Conservation (phyloP, 2,329 filamentous ascomycete genomes). For the Fusarium pseudocircinatum region DNA sequence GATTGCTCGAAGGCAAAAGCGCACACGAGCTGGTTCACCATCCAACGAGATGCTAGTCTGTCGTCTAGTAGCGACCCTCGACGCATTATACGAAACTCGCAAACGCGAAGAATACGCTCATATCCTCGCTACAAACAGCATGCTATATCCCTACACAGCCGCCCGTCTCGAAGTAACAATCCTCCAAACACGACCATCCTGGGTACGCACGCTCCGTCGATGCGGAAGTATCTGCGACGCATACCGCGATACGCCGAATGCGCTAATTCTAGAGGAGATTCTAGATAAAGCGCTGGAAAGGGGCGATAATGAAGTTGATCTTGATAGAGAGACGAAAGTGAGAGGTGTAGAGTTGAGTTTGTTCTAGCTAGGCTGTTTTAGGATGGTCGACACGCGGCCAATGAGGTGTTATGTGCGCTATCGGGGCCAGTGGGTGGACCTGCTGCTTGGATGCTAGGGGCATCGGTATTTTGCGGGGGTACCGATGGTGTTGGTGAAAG, state of each 20-base stretch:
- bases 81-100: conserved; percentile 35
- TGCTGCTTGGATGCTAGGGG: background rate
- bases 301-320: conserved; percentile 20
- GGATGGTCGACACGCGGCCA: conserved; percentile 15
- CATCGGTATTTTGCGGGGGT: background rate
- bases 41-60: conserved; percentile 32
- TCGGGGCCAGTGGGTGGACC: background rate
- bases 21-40: background rate
- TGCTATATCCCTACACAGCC: conserved; percentile 41
- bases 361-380: conserved; percentile 6
- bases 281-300: conserved; percentile 23
- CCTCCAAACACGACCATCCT: conserved; percentile 15
- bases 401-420: background rate
- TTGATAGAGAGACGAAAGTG: conserved; percentile 18
- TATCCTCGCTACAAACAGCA: conserved; percentile 39
- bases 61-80: conserved; percentile 39
- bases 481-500: background rate
- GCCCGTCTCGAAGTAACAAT: conserved; percentile 40
- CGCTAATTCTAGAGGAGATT: conserved; percentile 14
- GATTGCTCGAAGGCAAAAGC: conserved; percentile 26
- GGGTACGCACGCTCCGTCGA: conserved; percentile 22
- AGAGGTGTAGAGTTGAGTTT: conserved; percentile 27
- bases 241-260: conserved; percentile 23
- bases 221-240: conserved; percentile 13
- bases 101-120: conserved; percentile 16